Evolutionary conservation across 2,329 filamentous ascomycete species (phyloP), one percentile per base, ranked within the genome.

Genomic region (Xylaria sp.): DNA sequence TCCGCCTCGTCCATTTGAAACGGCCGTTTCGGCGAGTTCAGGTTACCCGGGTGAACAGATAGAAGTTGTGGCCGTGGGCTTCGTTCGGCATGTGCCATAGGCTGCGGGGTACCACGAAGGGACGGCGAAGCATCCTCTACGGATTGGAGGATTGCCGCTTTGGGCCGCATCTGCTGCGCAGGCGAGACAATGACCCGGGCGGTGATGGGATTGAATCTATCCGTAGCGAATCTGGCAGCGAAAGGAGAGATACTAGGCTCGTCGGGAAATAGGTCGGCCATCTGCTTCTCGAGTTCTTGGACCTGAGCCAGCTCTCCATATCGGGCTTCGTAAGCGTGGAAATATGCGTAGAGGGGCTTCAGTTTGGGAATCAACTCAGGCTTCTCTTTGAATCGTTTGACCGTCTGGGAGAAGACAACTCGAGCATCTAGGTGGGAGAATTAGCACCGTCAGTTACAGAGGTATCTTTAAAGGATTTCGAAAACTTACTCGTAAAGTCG

Each of bases 251-350:
- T 85, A 64, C 88, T 90, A 2, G 93, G 91, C 75, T 98, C 95
- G 67, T 94, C 90, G 0, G 94, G 94, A 79, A 93, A 99, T n/a
- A 98, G 85, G 76, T 97, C 94, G 24, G 88, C 88, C 94, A 99
- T 98, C 55, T 96, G 90, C 75, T 91, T 91, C 80, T 99, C 97
- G 17, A 99, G 85, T 78, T 97, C 96, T 71, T 90, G 89, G 62
- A 99, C 93, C 75, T 98, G 94, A 5, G 92, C 89, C 4, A 98
- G 86, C 78, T 99, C 96, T 64, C 97, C 96, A 76, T 94, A 99
- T 71, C 94, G 90, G 11, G 94, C 94, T 82, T 99, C 96, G 78
- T 97, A 97, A 74, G 94, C 92, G 81, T 99, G 95, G 79, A 99
- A 95, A 81, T 95, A 98, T 2, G 90, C 85, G 75, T 97, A 97